These are phyloP conservation scores for Ampelocalamus luodianensis DNA, from an alignment of 176 grass and related monocot species.

Conservation along the genomic window DNA sequence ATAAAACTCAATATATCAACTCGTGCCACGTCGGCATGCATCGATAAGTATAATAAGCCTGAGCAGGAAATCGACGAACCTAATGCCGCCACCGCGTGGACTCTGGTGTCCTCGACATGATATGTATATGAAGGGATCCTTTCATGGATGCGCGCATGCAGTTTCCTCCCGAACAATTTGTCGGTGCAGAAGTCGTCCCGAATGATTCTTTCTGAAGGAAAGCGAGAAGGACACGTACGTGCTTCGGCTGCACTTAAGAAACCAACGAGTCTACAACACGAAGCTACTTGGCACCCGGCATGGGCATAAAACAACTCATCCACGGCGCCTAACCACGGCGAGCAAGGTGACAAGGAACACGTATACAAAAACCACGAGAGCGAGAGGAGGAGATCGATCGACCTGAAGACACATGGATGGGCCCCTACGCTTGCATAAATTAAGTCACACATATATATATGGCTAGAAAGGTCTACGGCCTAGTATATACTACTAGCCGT, in stretches of 20 bases:
- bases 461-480: neutral
- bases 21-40: neutral
- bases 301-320: neutral
- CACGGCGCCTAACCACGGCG: neutral
- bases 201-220: constrained; percentile 12
- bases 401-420: constrained; percentile 7
- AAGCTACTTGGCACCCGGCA: constrained; percentile 32
- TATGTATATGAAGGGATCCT: neutral
- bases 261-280: neutral
- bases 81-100: neutral
- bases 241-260: neutral
- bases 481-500: neutral
- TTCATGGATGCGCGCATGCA: neutral
- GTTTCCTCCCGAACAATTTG: neutral
- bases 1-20: no score
- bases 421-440: neutral
- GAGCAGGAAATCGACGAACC: constrained; percentile 5
- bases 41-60: neutral
- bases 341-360: constrained; percentile 26
- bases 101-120: neutral
- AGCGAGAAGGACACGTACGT: constrained; percentile 32
- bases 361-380: neutral
- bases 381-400: neutral
- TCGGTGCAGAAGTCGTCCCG: constrained; percentile 39
- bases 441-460: neutral